phyloP scores from a whole-genome alignment of 164 flowering plant species.

The Tetrastigma voinierianum region DNA sequence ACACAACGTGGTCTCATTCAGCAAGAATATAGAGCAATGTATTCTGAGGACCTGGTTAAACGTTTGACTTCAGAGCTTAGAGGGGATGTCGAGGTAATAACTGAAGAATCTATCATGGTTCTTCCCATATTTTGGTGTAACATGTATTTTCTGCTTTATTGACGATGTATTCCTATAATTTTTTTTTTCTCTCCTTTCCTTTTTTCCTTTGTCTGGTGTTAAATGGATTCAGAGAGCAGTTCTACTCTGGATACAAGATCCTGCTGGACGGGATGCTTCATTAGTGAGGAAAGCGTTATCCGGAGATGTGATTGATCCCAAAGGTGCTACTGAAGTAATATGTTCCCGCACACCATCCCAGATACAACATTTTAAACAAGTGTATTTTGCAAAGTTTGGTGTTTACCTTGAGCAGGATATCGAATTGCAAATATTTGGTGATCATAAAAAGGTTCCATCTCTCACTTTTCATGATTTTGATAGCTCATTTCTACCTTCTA shows the following conservation, averaged over 20 bases:
- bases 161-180: background rate
- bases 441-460: constrained; percentile 57
- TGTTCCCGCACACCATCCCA: constrained; percentile 79
- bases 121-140: background rate
- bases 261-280: constrained; percentile 60
- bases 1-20: constrained; percentile 62
- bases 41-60: constrained; percentile 52
- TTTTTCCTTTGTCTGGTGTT: background rate
- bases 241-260: constrained; percentile 74
- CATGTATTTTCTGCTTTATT: too few species aligned
- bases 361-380: constrained; percentile 55
- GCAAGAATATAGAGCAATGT: constrained; percentile 62
- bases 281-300: constrained; percentile 44
- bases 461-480: constrained; percentile 1
- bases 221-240: constrained; percentile 55
- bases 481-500: too few species aligned
- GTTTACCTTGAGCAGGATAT: constrained; percentile 59
- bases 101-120: background rate
- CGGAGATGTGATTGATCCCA: constrained; percentile 32
- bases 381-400: constrained; percentile 43
- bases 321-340: constrained; percentile 72
- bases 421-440: constrained; percentile 43
- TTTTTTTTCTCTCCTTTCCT: background rate
- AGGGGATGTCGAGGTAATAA: constrained; percentile 59
- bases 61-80: constrained; percentile 66